Base-by-base conservation (phyloP, 371 early-diverging fungal species). In the Blakeslea trispora region DNA sequence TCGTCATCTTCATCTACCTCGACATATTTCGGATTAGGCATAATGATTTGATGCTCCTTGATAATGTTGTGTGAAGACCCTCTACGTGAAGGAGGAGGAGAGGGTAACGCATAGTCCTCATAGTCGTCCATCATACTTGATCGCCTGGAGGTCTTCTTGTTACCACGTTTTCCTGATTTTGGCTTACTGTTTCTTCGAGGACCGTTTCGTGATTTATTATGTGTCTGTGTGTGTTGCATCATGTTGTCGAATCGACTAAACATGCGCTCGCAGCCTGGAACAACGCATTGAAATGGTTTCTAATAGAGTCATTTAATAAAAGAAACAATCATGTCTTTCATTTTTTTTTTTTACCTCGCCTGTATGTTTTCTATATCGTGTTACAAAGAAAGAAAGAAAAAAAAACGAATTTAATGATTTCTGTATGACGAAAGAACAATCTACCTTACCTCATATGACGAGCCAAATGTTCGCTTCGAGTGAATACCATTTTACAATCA, bases 181-280 rank as follows among this genome's bases (percentile, higher is more conserved):
- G 55, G 28, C 18, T 55, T 55, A 10, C 43, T 49, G 13, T 18
- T 49, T 14, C 57, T 57, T 50, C 61, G 28, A 6, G 54, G 31
- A 9, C 39, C 48, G 18, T 47, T 39, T 32, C 56, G 55, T 0
- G 63, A 17, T 24, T 68, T 59, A n/a, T 71, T 75, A 44, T 81
- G 82, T 0, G 82, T 81, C 24, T 77, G 76, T 10, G 80, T 79
- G 48, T 81, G 82, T 23, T 81, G 82, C 59, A 79, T 79, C 82
- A 81, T 81, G 55, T 81, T 81, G 56, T 81, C 82, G 47, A 74
- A 81, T 13, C 82, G 77, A 52, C 82, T 81, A 66, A 81, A 81
- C 42, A 67, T 74, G 5, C 82, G 66, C 15, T 71, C 69, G 50
- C 82, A 81, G 7, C 73, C 76, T 10, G 72, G 65, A 7, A 77